Evolutionary conservation across 2,329 filamentous ascomycete species (phyloP), one percentile per base, ranked within the genome.

Genomic region (Talaromyces amestolkiae): DNA sequence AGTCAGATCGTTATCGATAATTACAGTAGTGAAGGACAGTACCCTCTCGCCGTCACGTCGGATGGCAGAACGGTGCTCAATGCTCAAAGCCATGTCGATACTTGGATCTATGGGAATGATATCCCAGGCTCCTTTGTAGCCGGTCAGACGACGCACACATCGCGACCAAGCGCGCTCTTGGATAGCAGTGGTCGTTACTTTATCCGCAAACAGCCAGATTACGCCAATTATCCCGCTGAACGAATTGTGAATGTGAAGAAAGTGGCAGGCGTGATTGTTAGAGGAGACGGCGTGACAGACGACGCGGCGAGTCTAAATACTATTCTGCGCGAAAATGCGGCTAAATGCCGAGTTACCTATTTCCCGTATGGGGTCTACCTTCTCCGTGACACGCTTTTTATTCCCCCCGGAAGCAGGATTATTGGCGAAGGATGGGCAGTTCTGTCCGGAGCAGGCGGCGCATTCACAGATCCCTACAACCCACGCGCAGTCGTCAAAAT

Each of bases 311-410:
- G 75, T 49, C 75, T 79, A 63, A 78, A 78, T 58, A 67, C 68
- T 3, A 75, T 77, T 47, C 61, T 78, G 17, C 66, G 72, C 6
- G 61, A 72, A 10, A 71, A 74, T 10, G 78, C 79, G 6, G 72
- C 76, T 0, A 69, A 73, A 17, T 80, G 80, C 58, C 82, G 84
- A 68, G 75, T 88, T 49, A 76, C 86, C 5, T 87, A 83, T 74
- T 79, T 88, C 66, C 85, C 86, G 70, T 80, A 82, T 61, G 86
- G 86, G 39, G 77, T 83, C 9, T 88, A 84, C 67, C 72, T 82
- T 15, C 77, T 84, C 15, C 78, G 74, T 1, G 75, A 79, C 47
- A 85, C 83, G 0, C 72, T 85, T 15, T 73, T 76, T 43, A 70
- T 85, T n/a, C 83, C 83, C 0, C 71, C 75, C 8, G 80, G 82